Percentiles rank a stretch among this genome's conserved stretches.
phyloP scores from a whole-genome alignment of 2,329 filamentous ascomycete genomes.

The Phialophora macrospora region DNA sequence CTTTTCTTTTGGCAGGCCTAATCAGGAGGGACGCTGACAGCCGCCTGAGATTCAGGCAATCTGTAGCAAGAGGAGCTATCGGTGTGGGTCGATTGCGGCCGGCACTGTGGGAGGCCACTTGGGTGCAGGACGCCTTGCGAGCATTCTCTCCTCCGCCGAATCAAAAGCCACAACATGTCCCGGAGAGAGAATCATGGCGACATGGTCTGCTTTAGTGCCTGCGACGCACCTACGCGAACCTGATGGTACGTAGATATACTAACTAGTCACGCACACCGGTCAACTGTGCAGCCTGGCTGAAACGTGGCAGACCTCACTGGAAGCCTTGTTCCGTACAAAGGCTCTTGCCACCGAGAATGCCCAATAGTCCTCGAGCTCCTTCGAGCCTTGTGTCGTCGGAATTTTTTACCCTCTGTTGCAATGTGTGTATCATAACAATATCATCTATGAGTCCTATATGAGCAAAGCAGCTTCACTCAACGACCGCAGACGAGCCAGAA shows the following conservation, averaged over 20 bases:
- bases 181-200: background rate
- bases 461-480: background rate
- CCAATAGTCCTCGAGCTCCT: background rate
- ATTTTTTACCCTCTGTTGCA: background rate
- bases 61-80: too few relatives aligned
- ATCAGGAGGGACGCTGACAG: background rate
- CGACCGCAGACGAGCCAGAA: background rate
- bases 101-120: background rate
- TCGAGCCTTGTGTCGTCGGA: background rate
- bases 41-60: background rate
- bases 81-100: background rate
- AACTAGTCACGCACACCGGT: background rate
- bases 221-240: background rate
- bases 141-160: background rate
- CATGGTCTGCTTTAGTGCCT: background rate
- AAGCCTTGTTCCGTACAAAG: background rate
- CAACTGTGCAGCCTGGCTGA: background rate
- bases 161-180: background rate
- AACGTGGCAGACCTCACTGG: background rate
- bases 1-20: background rate
- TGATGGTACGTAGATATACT: background rate
- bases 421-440: background rate
- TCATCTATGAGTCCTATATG: background rate
- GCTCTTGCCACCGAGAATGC: background rate
- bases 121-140: background rate